These are phyloP conservation scores for Monosporascus sp. DNA, from an alignment of 2,329 filamentous ascomycete genomes.

Conservation along the genomic window DNA sequence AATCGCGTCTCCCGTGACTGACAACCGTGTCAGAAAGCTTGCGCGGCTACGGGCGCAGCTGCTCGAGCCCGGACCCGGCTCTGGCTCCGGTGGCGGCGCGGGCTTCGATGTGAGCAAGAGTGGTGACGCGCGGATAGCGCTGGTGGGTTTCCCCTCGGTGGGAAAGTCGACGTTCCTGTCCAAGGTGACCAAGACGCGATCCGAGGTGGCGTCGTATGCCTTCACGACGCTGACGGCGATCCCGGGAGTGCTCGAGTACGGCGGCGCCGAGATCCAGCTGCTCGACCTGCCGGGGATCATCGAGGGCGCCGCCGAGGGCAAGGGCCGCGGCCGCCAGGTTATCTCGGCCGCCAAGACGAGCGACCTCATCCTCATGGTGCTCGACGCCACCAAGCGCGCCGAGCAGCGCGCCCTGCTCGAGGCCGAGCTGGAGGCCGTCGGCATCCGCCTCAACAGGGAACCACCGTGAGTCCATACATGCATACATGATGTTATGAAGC, in stretches of 20 bases:
- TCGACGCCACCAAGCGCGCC: slow-evolving; percentile 93
- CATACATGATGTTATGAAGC: too few relatives aligned
- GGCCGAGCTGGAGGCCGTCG: slow-evolving; percentile 88
- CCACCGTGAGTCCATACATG: slow-evolving; percentile 60
- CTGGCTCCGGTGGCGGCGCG: slow-evolving; percentile 69
- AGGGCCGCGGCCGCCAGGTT: slow-evolving; percentile 90
- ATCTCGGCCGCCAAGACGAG: slow-evolving; percentile 98
- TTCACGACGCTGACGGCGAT: slow-evolving; percentile 98
- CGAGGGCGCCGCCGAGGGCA: slow-evolving; percentile 91
- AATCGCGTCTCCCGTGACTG: neutral
- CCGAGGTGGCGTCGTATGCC: slow-evolving; percentile 90
- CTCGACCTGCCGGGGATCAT: slow-evolving; percentile 98
- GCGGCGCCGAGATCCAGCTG: slow-evolving; percentile 95
- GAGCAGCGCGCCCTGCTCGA: slow-evolving; percentile 89
- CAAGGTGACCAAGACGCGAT: slow-evolving; percentile 97
- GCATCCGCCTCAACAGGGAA: slow-evolving; percentile 85
- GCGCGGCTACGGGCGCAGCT: slow-evolving; percentile 91
- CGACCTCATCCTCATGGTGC: slow-evolving; percentile 92
- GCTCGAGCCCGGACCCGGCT: slow-evolving; percentile 78
- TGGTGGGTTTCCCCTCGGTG: slow-evolving; percentile 98
- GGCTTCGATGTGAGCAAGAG: slow-evolving; percentile 96
- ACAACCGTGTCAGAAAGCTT: slow-evolving; percentile 64
- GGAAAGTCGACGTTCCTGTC: slow-evolving; percentile 99
- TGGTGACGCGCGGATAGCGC: slow-evolving; percentile 90
- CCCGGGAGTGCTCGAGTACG: slow-evolving; percentile 94